Base-by-base conservation (phyloP, 2,329 filamentous ascomycete species). In the Alternaria sp. region DNA sequence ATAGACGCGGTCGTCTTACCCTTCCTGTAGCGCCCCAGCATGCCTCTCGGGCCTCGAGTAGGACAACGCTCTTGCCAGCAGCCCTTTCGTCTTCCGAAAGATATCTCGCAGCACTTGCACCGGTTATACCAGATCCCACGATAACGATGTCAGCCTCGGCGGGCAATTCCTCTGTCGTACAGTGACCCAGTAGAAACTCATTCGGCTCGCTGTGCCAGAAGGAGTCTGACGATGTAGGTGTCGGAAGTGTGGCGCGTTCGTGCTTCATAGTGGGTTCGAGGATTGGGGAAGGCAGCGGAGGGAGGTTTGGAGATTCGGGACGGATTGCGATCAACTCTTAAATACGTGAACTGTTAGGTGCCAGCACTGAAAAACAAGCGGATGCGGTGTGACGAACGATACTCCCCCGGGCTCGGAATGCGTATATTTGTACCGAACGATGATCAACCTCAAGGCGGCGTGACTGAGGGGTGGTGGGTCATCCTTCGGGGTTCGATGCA, bases 11-110 rank as follows among this genome's bases (percentile, higher is more conserved):
- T 52, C 4, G 43, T 71, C 88, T 84, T 73, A 92, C 90, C 73
- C 91, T 82, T n/a, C 92, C 91, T 1, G 91, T 95, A n/a, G 92
- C 92, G 17, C 92, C 92, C 87, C 88, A 93, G 74, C 91, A 94
- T 5, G 89, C 91, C 81, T 94, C 91, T 71, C 92, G 85, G 13
- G 92, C 92, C 80, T 95, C 92, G 6, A 95, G 83, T 82, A 94
- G 85, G 6, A 94, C 83, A 8, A 93, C 85, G n/a, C 80, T 83
- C 62, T 85, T 81, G 6, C 84, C 82, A 43, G 81, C 73, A 36
- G 78, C 70, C 62, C 77, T 66, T 66, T 81, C 60, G 81, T 83
- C 73, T 81, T 85, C 78, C 63, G 73, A 65, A 55, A 93, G 82
- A 73, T 87, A 88, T 66, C 88, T 85, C 4, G 90, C 90, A 0